Percentiles rank a stretch among this genome's conserved stretches.
phyloP scores from a whole-genome alignment of 768 basidiomycete genomes.

The Boletus barrowsii region DNA sequence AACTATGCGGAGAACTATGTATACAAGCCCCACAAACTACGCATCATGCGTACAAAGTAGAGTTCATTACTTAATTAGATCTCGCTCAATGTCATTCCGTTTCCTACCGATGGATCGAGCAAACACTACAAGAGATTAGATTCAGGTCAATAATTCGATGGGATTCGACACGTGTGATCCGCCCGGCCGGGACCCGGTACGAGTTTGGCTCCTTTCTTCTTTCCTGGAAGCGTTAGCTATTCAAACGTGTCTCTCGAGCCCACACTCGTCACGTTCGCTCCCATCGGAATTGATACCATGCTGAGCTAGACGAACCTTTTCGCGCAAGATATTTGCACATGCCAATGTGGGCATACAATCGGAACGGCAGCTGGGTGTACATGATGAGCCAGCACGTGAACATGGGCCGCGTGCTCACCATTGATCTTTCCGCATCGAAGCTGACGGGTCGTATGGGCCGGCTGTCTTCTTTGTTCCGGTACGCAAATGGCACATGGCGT shows the following conservation, averaged over 20 bases:
- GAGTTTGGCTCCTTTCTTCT: too few species aligned
- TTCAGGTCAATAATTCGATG: neutral
- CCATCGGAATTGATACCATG: neutral
- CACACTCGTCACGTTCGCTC: neutral
- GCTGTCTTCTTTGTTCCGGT: neutral
- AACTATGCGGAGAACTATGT: slow-evolving; percentile 90
- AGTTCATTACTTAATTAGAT: slow-evolving; percentile 20
- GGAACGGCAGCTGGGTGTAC: neutral
- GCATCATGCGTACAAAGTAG: slow-evolving; percentile 91
- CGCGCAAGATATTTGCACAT: neutral
- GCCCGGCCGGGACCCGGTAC: too few species aligned
- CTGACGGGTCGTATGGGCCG: neutral
- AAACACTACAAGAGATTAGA: too few species aligned
- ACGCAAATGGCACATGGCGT: too few species aligned
- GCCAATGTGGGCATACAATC: neutral
- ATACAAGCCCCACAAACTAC: slow-evolving; percentile 74
- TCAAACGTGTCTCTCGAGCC: neutral
- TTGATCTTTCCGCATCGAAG: neutral
- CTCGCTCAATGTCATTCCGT: neutral
- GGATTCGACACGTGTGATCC: neutral
- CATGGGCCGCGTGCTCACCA: neutral
- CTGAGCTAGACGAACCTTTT: neutral
- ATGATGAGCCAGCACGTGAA: slow-evolving; percentile 4
- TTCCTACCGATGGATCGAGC: neutral
- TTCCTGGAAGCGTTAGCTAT: neutral